Conservation (phyloP, 345 rosid species). For the Iberis pinnata region DNA sequence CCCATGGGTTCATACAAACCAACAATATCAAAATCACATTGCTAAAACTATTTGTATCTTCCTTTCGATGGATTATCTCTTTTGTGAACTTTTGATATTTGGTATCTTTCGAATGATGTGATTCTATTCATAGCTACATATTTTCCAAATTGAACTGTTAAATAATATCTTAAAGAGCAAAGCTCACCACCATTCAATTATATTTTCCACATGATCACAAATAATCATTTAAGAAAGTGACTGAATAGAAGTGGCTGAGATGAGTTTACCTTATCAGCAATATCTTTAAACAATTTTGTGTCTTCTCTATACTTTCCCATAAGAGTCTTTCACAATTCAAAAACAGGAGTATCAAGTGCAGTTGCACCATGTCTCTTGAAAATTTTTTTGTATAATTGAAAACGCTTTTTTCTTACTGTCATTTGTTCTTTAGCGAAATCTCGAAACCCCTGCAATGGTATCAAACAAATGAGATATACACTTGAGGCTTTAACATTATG, state of each 20-base stretch:
- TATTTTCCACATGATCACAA: slow-evolving; percentile 4
- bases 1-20: slow-evolving; percentile 85
- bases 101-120: slow-evolving; percentile 73
- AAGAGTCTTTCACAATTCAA: slow-evolving; percentile 89
- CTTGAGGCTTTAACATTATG: neutral
- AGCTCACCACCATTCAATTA: slow-evolving; percentile 84
- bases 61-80: slow-evolving; percentile 96
- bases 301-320: slow-evolving; percentile 95
- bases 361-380: slow-evolving; percentile 91
- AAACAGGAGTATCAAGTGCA: slow-evolving; percentile 90
- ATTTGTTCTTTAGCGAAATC: slow-evolving; percentile 90
- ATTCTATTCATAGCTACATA: slow-evolving; percentile 86
- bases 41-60: slow-evolving; percentile 93
- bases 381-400: slow-evolving; percentile 57
- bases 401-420: slow-evolving; percentile 76
- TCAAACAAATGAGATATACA: slow-evolving; percentile 12
- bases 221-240: neutral
- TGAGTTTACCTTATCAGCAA: slow-evolving; percentile 80
- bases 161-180: slow-evolving; percentile 85
- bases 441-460: slow-evolving; percentile 59
- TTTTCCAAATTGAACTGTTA: slow-evolving; percentile 93
- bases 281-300: slow-evolving; percentile 84
- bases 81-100: slow-evolving; percentile 83
- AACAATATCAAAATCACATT: slow-evolving; percentile 93
- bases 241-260: neutral